Conservation (phyloP, 108 stramenopile genomes). For the Cyclotella sp. region DNA sequence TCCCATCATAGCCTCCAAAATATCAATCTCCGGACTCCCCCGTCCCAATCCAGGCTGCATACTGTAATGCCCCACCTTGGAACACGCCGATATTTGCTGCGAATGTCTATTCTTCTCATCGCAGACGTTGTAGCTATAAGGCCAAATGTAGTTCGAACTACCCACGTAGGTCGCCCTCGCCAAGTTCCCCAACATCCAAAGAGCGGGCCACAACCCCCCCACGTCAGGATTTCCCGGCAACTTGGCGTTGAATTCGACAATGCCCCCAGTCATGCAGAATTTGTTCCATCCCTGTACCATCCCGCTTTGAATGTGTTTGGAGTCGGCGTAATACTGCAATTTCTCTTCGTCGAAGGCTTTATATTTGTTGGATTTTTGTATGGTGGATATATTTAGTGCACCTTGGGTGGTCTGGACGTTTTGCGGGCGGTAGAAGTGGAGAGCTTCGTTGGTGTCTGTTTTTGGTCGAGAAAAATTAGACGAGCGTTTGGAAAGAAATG, state of each 20-base stretch:
- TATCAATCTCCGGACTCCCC: constrained; percentile 92
- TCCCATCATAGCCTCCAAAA: constrained; percentile 92
- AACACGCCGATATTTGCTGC: constrained; percentile 86
- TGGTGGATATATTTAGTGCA: constrained; percentile 75
- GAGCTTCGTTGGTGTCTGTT: constrained; percentile 83
- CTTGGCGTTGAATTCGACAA: constrained; percentile 86
- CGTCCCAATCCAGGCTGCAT: constrained; percentile 73
- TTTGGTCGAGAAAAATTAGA: background rate
- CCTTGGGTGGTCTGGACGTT: constrained; percentile 77
- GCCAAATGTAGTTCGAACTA: constrained; percentile 91
- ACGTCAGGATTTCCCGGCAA: constrained; percentile 75
- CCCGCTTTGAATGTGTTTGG: constrained; percentile 79
- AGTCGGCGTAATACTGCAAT: constrained; percentile 71
- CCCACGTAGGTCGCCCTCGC: constrained; percentile 92
- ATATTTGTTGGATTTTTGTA: constrained; percentile 67
- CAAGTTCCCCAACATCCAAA: constrained; percentile 92
- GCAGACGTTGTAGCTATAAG: constrained; percentile 89
- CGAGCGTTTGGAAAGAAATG: no score
- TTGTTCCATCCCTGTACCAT: constrained; percentile 95
- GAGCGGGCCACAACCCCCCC: constrained; percentile 91
- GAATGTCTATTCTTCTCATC: constrained; percentile 60
- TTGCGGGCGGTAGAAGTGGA: constrained; percentile 82
- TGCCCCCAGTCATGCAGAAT: constrained; percentile 91
- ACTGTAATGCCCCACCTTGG: constrained; percentile 81
- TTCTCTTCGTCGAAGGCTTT: constrained; percentile 85